These are phyloP conservation scores for Besnoitia besnoiti DNA, from an alignment of 169 alveolate species.

Conservation along the genomic window DNA sequence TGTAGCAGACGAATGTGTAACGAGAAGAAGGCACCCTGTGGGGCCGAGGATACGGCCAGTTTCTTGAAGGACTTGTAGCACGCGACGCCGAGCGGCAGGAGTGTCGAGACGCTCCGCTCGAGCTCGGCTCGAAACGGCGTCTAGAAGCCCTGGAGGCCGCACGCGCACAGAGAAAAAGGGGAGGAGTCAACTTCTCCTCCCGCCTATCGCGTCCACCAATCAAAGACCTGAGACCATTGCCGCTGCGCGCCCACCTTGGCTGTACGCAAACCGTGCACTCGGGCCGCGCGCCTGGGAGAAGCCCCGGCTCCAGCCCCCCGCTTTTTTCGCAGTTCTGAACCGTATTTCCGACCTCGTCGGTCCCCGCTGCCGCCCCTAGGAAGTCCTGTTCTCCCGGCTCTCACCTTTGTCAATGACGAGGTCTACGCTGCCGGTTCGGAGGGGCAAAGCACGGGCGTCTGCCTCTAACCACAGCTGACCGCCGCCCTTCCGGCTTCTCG, in stretches of 20 bases:
- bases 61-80: not conserved
- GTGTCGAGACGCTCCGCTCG: not conserved
- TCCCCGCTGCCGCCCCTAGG: not conserved
- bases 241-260: no score
- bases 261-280: no score
- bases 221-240: no score
- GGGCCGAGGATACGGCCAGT: not conserved
- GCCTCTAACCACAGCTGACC: constrained; percentile 2
- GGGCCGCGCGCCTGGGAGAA: no score
- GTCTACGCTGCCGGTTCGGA: not conserved
- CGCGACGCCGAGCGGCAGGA: not conserved
- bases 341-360: not conserved
- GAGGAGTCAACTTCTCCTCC: no score
- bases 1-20: not conserved
- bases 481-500: not conserved
- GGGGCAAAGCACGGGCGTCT: not conserved
- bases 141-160: not conserved
- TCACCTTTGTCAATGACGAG: constrained; percentile 28
- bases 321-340: not conserved
- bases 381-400: not conserved
- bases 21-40: not conserved
- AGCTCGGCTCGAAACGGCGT: not conserved
- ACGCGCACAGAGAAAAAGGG: no score
- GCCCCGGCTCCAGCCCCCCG: no score
- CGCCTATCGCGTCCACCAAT: no score